Evolutionary conservation across 805 yeast genomes (phyloP).

Genomic region (Spathaspora passalidarum): DNA sequence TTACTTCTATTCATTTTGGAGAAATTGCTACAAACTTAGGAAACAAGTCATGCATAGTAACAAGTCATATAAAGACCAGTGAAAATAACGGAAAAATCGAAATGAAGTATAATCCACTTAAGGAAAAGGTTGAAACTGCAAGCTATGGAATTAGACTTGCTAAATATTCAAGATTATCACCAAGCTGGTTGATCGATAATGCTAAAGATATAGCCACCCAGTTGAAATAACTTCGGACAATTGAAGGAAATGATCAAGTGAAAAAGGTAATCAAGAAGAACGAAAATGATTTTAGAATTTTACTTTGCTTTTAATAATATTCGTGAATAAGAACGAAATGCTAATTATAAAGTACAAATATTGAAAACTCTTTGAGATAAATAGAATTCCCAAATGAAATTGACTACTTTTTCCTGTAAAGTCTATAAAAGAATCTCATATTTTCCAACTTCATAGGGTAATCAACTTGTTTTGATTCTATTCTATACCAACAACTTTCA

Average conservation of each 20-base stretch:
- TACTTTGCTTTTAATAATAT: slow-evolving; percentile 9
- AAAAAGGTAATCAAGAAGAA: slow-evolving; percentile 4
- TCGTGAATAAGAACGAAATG: not conserved
- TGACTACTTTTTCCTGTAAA: slow-evolving; percentile 54
- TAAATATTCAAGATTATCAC: slow-evolving; percentile 16
- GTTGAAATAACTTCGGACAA: slow-evolving; percentile 1
- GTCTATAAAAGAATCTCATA: slow-evolving; percentile 80
- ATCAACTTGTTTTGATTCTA: slow-evolving; percentile 43
- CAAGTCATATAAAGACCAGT: slow-evolving; percentile 34
- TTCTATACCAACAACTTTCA: slow-evolving; percentile 82
- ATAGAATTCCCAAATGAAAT: slow-evolving; percentile 1
- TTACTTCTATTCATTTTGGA: slow-evolving; percentile 45
- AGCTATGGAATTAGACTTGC: slow-evolving; percentile 31
- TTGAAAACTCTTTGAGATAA: slow-evolving; percentile 8
- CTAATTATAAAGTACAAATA: slow-evolving; percentile 3
- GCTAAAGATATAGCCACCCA: slow-evolving; percentile 20
- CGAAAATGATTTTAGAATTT: slow-evolving; percentile 8
- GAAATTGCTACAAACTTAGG: slow-evolving; percentile 37
- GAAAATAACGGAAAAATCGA: slow-evolving; percentile 13
- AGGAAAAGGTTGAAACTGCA: slow-evolving; percentile 16
- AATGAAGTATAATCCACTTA: slow-evolving; percentile 27
- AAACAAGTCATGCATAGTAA: slow-evolving; percentile 29
- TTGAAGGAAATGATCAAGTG: not conserved
- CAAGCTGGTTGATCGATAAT: slow-evolving; percentile 17
- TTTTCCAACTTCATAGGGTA: slow-evolving; percentile 74